A percentile compares a stretch with the other conserved stretches of the same genome.
Evolutionary conservation across 2,329 filamentous ascomycete genomes (phyloP).

Genomic region (Tolypocladium album): DNA sequence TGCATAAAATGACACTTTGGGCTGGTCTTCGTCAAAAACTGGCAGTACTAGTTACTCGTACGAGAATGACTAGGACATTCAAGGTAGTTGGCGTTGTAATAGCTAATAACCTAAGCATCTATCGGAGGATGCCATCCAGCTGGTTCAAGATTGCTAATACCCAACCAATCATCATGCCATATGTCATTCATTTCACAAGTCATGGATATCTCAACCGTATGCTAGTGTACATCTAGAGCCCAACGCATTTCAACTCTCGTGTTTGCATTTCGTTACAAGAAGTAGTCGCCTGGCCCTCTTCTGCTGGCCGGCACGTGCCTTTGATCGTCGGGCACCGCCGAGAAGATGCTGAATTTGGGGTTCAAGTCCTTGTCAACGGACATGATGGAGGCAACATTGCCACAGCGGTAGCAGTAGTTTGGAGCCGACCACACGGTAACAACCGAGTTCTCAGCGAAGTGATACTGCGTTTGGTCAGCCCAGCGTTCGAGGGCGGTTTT

Average conservation of each 20-base stretch:
- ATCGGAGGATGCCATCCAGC: neutral
- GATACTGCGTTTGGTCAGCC: constrained; percentile 49
- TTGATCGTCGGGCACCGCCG: constrained; percentile 76
- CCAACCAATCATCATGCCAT: constrained; percentile 4
- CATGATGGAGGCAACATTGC: constrained; percentile 95
- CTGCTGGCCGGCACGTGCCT: constrained; percentile 67
- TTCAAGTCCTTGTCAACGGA: constrained; percentile 76
- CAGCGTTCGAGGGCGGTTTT: neutral
- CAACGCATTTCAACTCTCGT: constrained; percentile 9
- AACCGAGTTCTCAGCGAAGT: constrained; percentile 89
- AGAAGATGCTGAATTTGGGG: constrained; percentile 88
- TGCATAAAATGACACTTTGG: too few relatives aligned
- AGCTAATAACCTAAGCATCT: neutral
- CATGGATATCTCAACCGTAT: constrained; percentile 31
- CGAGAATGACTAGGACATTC: too few relatives aligned
- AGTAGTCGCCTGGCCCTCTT: constrained; percentile 59
- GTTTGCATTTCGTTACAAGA: constrained; percentile 37
- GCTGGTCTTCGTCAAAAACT: too few relatives aligned
- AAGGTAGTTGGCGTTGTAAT: neutral
- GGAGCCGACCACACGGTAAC: constrained; percentile 98
- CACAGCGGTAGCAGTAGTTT: constrained; percentile 91
- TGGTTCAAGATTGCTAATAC: neutral
- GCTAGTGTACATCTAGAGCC: constrained; percentile 29
- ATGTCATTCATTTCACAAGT: constrained; percentile 19
- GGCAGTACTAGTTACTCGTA: too few relatives aligned